Evolutionary conservation across 257 asterid genomes (phyloP).

Genomic region (Przewalskia tangutica): DNA sequence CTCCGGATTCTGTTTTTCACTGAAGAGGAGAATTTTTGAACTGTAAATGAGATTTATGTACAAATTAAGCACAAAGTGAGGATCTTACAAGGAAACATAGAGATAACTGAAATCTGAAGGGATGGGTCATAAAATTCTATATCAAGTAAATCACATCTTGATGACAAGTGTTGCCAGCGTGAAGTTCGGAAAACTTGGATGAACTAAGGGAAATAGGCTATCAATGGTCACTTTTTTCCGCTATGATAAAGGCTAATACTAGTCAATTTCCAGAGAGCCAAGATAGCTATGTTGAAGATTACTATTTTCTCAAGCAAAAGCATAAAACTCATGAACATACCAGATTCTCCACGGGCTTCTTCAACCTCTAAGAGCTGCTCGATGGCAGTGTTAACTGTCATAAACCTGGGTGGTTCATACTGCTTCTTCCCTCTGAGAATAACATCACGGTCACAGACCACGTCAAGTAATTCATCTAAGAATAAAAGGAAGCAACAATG

Average conservation of each 20-base stretch:
- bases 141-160: not conserved
- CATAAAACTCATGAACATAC: slow-evolving; percentile 16
- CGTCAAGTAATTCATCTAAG: not conserved
- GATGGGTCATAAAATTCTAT: not conserved
- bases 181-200: not conserved
- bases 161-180: not conserved
- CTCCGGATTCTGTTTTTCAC: not conserved
- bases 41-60: not conserved
- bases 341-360: slow-evolving; percentile 42
- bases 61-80: not conserved
- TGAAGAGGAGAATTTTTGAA: not conserved
- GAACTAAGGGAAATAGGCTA: not conserved
- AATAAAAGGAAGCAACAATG: not conserved
- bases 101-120: not conserved
- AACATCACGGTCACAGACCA: not conserved
- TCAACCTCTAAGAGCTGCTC: slow-evolving; percentile 92
- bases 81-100: not conserved
- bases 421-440: slow-evolving; percentile 65
- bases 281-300: not conserved
- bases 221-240: not conserved
- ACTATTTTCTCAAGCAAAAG: not conserved
- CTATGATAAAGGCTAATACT: not conserved
- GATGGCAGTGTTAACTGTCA: slow-evolving; percentile 76
- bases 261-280: not conserved
- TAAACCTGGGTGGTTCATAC: slow-evolving; percentile 80